Evolutionary conservation across 208 protist species (phyloP).

Genomic region (Naegleria lovaniensis): DNA sequence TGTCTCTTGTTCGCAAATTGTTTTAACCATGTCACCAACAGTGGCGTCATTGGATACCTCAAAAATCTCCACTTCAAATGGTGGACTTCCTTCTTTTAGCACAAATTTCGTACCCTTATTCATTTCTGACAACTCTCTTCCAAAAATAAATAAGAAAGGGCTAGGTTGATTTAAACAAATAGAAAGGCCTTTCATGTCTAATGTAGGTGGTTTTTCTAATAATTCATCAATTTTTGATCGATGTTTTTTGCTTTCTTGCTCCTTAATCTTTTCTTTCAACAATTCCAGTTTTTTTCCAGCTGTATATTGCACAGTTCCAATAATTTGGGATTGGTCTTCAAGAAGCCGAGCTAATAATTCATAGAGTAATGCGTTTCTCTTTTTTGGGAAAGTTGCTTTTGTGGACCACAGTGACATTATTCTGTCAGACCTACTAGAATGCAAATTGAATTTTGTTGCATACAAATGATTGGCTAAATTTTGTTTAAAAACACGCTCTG

Average conservation of each 20-base stretch:
- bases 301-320: neutral
- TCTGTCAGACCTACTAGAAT: neutral
- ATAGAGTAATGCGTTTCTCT: neutral
- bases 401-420: neutral
- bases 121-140: neutral
- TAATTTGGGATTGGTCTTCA: neutral
- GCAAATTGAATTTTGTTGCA: neutral
- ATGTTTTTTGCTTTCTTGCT: neutral
- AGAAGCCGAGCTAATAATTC: neutral
- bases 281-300: neutral
- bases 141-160: neutral
- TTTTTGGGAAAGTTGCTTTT: neutral
- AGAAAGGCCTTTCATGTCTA: neutral
- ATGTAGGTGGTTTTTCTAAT: neutral
- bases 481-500: neutral
- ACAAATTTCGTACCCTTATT: neutral
- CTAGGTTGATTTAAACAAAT: neutral
- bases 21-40: neutral
- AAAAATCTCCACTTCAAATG: neutral
- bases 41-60: neutral
- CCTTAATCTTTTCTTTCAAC: neutral
- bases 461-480: neutral
- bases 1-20: neutral
- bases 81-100: neutral
- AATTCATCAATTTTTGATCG: neutral